phyloP scores from a whole-genome alignment of 768 basidiomycete genomes.

The Kondoa subrosea region DNA sequence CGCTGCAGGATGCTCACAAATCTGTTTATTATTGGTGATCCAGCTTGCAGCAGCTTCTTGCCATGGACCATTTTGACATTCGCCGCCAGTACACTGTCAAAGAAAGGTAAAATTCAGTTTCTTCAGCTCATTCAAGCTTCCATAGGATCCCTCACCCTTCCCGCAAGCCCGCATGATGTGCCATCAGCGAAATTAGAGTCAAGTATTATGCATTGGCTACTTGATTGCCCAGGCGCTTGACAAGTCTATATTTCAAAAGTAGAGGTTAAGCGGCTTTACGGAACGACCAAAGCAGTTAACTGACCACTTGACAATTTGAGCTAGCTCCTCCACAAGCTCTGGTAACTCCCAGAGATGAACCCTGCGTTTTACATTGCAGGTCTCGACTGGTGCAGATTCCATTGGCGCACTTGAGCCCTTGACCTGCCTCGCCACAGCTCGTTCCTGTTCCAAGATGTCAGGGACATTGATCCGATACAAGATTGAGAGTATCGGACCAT shows the following conservation, averaged over 20 bases:
- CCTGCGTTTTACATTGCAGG: constrained; percentile 21
- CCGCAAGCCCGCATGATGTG: constrained; percentile 66
- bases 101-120: no score
- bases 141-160: no score
- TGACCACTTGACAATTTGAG: constrained; percentile 47
- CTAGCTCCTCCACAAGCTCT: constrained; percentile 36
- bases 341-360: constrained; percentile 13
- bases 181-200: constrained; percentile 56
- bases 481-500: constrained; percentile 28
- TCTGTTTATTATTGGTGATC: constrained; percentile 17
- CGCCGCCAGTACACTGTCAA: constrained; percentile 46
- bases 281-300: constrained; percentile 64
- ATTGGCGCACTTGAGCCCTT: constrained; percentile 14
- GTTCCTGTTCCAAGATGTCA: constrained; percentile 30
- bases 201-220: constrained; percentile 55
- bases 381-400: constrained; percentile 16
- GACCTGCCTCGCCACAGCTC: constrained; percentile 7
- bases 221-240: constrained; percentile 17
- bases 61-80: constrained; percentile 46
- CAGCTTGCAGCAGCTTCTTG: constrained; percentile 44
- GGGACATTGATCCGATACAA: background rate
- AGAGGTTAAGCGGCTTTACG: constrained; percentile 32
- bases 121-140: no score
- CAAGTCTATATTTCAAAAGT: background rate
- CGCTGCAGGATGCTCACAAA: background rate